A percentile compares a stretch with the other conserved stretches of the same genome.
Conservation (phyloP, 768 basidiomycete genomes). For the Russula sp. region DNA sequence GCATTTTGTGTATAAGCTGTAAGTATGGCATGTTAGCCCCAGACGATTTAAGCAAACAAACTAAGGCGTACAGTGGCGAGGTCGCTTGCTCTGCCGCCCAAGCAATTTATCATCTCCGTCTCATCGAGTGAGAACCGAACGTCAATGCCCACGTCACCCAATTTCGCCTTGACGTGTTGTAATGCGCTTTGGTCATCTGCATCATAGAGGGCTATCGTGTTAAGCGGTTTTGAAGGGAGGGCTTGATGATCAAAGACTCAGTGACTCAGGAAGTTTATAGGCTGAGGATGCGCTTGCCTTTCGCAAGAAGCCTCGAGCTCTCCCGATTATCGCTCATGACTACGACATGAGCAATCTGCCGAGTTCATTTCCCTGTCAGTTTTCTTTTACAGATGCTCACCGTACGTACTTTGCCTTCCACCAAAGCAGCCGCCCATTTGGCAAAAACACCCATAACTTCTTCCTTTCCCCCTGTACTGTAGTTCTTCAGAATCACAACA, state of each 20-base stretch:
- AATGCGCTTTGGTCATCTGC: constrained; percentile 80
- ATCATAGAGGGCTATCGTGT: constrained; percentile 75
- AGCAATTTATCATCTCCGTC: constrained; percentile 56
- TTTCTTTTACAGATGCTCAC: background rate
- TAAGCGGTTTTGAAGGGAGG: constrained; percentile 79
- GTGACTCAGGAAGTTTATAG: background rate
- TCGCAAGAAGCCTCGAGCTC: constrained; percentile 78
- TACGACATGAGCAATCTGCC: constrained; percentile 85
- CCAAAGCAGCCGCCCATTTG: constrained; percentile 80
- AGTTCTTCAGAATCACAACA: constrained; percentile 84
- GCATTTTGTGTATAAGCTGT: constrained; percentile 83
- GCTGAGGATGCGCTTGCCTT: constrained; percentile 48
- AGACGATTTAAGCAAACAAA: background rate
- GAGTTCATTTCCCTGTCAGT: background rate
- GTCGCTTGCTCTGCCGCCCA: constrained; percentile 91
- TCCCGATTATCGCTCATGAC: constrained; percentile 89
- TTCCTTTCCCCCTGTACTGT: constrained; percentile 56
- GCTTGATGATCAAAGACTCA: constrained; percentile 43
- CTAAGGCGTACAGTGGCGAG: constrained; percentile 65
- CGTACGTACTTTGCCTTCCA: constrained; percentile 67
- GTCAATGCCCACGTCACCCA: constrained; percentile 55
- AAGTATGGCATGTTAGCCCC: background rate
- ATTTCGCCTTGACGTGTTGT: constrained; percentile 75
- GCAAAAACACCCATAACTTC: constrained; percentile 73
- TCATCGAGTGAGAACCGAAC: constrained; percentile 56